Percentiles rank a stretch among this genome's conserved stretches.
Evolutionary conservation across 2,329 filamentous ascomycete species (phyloP).

Genomic region (Coleophoma eucalyptorum): DNA sequence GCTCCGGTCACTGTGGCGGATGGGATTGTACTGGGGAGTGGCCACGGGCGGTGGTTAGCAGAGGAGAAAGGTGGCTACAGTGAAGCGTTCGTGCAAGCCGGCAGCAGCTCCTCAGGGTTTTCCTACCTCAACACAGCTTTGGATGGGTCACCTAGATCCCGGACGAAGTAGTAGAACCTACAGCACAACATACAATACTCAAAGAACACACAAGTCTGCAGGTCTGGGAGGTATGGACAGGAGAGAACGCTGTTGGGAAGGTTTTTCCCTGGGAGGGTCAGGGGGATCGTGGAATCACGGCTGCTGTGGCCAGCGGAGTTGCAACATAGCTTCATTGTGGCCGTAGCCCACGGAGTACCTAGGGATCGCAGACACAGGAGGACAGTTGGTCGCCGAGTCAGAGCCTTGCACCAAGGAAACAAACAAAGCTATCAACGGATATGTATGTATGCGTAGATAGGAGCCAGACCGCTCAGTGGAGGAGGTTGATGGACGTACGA

Average conservation of each 20-base stretch:
- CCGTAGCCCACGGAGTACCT: constrained; percentile 9
- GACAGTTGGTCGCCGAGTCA: constrained; percentile 10
- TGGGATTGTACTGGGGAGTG: constrained; percentile 10
- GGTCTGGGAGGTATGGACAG: constrained; percentile 1
- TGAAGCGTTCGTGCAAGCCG: constrained; percentile 11
- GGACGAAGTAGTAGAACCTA: constrained; percentile 6
- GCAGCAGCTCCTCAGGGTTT: constrained; percentile 10
- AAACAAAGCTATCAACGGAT: constrained; percentile 10
- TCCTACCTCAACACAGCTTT: constrained; percentile 10
- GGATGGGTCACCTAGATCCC: constrained; percentile 6
- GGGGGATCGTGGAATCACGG: constrained; percentile 7
- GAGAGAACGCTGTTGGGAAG: constrained; percentile 4
- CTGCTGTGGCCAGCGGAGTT: constrained; percentile 10
- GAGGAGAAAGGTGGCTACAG: constrained; percentile 10
- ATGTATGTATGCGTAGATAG: constrained; percentile 10
- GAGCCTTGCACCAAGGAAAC: constrained; percentile 9
- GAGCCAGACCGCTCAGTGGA: constrained; percentile 2
- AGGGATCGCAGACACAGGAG: constrained; percentile 7
- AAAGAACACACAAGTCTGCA: constrained; percentile 6
- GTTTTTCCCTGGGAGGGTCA: constrained; percentile 3
- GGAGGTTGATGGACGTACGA: background rate
- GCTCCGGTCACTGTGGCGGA: constrained; percentile 14
- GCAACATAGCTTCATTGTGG: constrained; percentile 8
- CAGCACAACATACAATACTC: constrained; percentile 6
- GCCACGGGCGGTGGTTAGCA: constrained; percentile 7